These are phyloP conservation scores for Leptographium wingfieldii DNA, from an alignment of 2,329 filamentous ascomycete species.

Conservation along the genomic window DNA sequence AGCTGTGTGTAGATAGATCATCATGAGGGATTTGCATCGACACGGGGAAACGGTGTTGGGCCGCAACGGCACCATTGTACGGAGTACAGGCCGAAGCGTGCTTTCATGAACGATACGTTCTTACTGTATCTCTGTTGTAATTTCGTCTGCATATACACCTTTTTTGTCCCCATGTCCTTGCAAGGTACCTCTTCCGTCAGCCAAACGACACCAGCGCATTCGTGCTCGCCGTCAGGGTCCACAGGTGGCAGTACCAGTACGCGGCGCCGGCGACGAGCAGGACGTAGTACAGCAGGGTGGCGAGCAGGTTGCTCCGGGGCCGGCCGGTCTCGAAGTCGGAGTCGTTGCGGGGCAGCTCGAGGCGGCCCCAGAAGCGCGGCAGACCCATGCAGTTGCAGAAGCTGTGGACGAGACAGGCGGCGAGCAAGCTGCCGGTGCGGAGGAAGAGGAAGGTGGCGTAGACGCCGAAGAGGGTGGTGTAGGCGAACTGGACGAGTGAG, in stretches of 20 bases:
- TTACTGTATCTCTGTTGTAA: neutral
- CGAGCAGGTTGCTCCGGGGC: constrained; percentile 24
- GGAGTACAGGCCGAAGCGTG: neutral
- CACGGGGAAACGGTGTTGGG: neutral
- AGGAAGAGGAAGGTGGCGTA: constrained; percentile 85
- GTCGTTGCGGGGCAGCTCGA: constrained; percentile 31
- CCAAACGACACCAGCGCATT: constrained; percentile 29
- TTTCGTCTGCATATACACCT: neutral
- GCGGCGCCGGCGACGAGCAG: constrained; percentile 60
- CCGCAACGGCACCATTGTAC: neutral
- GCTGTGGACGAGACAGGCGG: constrained; percentile 63
- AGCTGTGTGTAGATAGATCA: neutral
- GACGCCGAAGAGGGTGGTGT: constrained; percentile 87
- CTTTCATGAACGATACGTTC: neutral
- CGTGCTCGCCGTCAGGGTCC: constrained; percentile 54
- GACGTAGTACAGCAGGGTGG: constrained; percentile 70
- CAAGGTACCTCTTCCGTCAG: neutral
- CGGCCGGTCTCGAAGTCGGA: neutral
- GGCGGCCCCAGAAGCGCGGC: constrained; percentile 70
- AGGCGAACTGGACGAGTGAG: constrained; percentile 72
- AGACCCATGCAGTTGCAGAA: constrained; percentile 93
- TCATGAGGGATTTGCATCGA: neutral
- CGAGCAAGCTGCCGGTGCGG: constrained; percentile 68
- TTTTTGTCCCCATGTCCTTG: neutral
- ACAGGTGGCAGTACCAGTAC: constrained; percentile 59